These are phyloP conservation scores for Hypoxylon perforatum DNA, from an alignment of 495 filamentous ascomycete genomes.

Conservation along the genomic window DNA sequence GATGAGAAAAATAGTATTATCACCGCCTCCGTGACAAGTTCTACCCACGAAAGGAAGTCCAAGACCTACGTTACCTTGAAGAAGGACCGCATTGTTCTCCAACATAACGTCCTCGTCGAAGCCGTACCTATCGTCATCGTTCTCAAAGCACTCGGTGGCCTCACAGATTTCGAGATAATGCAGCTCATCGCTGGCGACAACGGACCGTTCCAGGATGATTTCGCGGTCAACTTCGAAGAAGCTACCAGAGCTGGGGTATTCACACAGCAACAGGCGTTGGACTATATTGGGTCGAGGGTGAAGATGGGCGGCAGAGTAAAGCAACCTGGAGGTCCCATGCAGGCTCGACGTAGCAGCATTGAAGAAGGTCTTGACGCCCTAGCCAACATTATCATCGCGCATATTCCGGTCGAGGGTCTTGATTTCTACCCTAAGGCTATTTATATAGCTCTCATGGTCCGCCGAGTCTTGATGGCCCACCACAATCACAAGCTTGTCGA, in stretches of 20 bases:
- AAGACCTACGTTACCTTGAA: constrained; percentile 95
- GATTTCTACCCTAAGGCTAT: constrained; percentile 96
- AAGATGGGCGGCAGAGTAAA: constrained; percentile 80
- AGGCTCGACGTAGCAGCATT: constrained; percentile 72
- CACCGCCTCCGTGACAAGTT: constrained; percentile 98
- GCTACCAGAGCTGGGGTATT: constrained; percentile 80
- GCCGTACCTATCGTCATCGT: constrained; percentile 91
- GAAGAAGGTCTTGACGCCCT: constrained; percentile 93
- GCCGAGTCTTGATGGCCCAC: constrained; percentile 91
- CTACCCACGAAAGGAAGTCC: constrained; percentile 94
- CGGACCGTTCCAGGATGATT: constrained; percentile 88
- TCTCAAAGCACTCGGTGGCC: constrained; percentile 92
- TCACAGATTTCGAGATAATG: constrained; percentile 93
- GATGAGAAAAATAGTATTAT: constrained; percentile 90
- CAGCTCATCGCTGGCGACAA: constrained; percentile 87
- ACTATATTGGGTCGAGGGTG: constrained; percentile 85
- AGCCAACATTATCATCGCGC: constrained; percentile 88
- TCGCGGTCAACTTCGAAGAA: constrained; percentile 94
- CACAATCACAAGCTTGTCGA: constrained; percentile 89
- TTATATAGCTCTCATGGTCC: constrained; percentile 95
- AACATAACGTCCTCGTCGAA: constrained; percentile 92
- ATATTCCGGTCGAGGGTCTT: constrained; percentile 87
- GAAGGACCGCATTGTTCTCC: constrained; percentile 87
- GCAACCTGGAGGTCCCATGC: constrained; percentile 47
- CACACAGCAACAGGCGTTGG: constrained; percentile 94